phyloP scores from a whole-genome alignment of 305 asterid species.

The Fraxinus sp. region DNA sequence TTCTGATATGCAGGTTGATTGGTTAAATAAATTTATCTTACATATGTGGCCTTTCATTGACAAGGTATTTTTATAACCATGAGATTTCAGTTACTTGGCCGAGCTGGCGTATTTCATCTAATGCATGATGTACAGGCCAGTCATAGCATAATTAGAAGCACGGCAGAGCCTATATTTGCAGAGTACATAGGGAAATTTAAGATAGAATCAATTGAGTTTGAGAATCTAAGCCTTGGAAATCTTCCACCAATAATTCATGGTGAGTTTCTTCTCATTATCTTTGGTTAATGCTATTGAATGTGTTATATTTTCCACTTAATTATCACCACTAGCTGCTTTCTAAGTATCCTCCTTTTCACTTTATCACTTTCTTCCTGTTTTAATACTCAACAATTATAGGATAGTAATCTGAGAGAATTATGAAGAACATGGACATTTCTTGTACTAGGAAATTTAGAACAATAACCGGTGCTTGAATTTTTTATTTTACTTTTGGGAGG shows the following conservation, averaged over 20 bases:
- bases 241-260: conserved; percentile 83
- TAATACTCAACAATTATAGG: not conserved
- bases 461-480: not conserved
- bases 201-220: conserved; percentile 66
- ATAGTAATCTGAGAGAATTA: not conserved
- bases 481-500: not conserved
- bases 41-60: conserved; percentile 83
- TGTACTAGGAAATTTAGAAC: not conserved
- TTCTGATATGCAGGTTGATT: conserved; percentile 60
- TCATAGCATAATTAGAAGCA: conserved; percentile 58
- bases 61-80: conserved; percentile 46
- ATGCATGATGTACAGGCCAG: conserved; percentile 49
- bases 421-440: not conserved
- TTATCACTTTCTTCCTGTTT: not conserved
- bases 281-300: not conserved
- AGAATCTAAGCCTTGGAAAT: conserved; percentile 67
- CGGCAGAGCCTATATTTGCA: conserved; percentile 64
- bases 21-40: conserved; percentile 66
- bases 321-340: not conserved
- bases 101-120: not conserved
- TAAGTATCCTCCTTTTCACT: not conserved
- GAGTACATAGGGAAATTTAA: conserved; percentile 67
- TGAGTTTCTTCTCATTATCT: conserved; percentile 32
- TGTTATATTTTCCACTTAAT: not conserved
- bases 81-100: not conserved